Evolutionary conservation across 306 rosid species (phyloP).

Genomic region (Acacia crassicarpa): DNA sequence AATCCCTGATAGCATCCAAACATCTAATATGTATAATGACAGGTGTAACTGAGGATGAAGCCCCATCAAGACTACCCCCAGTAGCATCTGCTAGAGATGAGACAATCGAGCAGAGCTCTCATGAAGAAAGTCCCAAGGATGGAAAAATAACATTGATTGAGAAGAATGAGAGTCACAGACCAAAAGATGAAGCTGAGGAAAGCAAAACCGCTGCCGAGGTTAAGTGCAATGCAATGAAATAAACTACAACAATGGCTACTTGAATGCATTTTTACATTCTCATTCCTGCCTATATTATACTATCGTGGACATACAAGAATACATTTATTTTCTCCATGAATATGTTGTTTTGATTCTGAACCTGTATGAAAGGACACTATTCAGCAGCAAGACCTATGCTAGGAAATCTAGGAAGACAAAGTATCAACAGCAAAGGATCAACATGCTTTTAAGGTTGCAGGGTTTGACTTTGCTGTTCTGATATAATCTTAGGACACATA

Average conservation of each 20-base stretch:
- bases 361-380: too few relatives aligned
- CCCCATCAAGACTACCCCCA: not conserved
- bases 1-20: slow-evolving; percentile 7
- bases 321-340: slow-evolving; percentile 4
- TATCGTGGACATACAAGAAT: not conserved
- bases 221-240: slow-evolving; percentile 5
- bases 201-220: slow-evolving; percentile 26
- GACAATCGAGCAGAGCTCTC: slow-evolving; percentile 10
- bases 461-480: too few relatives aligned
- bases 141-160: slow-evolving; percentile 22
- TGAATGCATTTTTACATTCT: slow-evolving; percentile 4
- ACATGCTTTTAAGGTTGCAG: too few relatives aligned
- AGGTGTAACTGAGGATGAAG: slow-evolving; percentile 29
- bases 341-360: slow-evolving; percentile 7
- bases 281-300: not conserved
- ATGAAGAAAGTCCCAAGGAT: slow-evolving; percentile 22
- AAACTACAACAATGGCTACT: not conserved
- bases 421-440: too few relatives aligned
- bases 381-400: too few relatives aligned
- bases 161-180: slow-evolving; percentile 7
- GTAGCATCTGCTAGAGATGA: not conserved
- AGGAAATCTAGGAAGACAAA: too few relatives aligned
- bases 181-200: slow-evolving; percentile 12
- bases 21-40: slow-evolving; percentile 13
- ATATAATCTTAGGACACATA: too few relatives aligned